Percentiles rank a stretch among this genome's conserved stretches.
phyloP scores from a whole-genome alignment of 768 basidiomycete species.

The Naganishia kalamii region DNA sequence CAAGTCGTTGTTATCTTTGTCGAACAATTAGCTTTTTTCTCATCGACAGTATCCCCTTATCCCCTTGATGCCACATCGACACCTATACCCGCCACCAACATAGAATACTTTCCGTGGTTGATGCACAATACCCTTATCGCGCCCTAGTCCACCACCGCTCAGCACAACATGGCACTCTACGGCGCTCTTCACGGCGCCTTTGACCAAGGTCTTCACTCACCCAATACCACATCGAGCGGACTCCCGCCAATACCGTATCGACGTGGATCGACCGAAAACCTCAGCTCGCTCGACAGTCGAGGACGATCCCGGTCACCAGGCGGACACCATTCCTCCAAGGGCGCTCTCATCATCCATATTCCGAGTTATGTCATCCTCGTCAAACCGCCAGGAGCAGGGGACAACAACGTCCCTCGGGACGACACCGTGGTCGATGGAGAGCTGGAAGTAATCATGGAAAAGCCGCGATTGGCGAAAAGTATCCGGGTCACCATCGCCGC shows the following conservation, averaged over 20 bases:
- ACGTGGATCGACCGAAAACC: slow-evolving; percentile 6
- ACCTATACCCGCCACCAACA: not conserved
- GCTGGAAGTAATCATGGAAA: slow-evolving; percentile 41
- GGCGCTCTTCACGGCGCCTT: slow-evolving; percentile 5
- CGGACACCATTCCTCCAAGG: slow-evolving; percentile 20
- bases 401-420: slow-evolving; percentile 28
- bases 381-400: slow-evolving; percentile 16
- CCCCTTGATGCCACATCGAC: not conserved
- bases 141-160: not conserved
- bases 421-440: slow-evolving; percentile 39
- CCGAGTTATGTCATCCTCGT: slow-evolving; percentile 20
- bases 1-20: not conserved
- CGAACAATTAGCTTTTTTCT: not conserved
- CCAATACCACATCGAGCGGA: not conserved
- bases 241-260: slow-evolving; percentile 1
- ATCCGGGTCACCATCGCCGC: slow-evolving; percentile 22
- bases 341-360: slow-evolving; percentile 21
- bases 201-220: not conserved
- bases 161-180: not conserved
- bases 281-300: slow-evolving; percentile 12
- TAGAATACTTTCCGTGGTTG: not conserved
- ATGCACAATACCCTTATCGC: not conserved
- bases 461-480: slow-evolving; percentile 25
- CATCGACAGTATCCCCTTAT: not conserved
- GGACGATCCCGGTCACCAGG: slow-evolving; percentile 9